Evolutionary conservation across 805 yeast species (phyloP).

Genomic region (Saccharomyces jurei): DNA sequence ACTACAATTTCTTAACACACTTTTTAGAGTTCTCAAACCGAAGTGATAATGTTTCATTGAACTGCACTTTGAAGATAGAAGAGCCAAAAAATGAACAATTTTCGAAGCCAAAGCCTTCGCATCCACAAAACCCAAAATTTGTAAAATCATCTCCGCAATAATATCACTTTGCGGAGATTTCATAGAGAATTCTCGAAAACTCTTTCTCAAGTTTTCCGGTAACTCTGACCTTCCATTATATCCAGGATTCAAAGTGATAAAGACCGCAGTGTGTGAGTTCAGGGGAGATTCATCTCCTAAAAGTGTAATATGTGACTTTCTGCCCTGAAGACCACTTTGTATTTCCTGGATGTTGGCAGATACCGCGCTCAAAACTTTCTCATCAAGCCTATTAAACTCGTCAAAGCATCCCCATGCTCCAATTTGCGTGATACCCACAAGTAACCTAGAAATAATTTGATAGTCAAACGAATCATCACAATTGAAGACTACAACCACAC

Average conservation of each 20-base stretch:
- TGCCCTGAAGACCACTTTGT: slow-evolving; percentile 42
- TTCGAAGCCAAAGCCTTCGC: slow-evolving; percentile 38
- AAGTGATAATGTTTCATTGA: slow-evolving; percentile 77
- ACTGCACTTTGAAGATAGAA: slow-evolving; percentile 37
- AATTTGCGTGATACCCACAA: slow-evolving; percentile 69
- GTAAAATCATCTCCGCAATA: slow-evolving; percentile 65
- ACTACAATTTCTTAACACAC: slow-evolving; percentile 51
- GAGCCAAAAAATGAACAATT: slow-evolving; percentile 48
- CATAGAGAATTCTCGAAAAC: slow-evolving; percentile 72
- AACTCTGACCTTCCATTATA: slow-evolving; percentile 75
- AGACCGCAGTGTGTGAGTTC: slow-evolving; percentile 53
- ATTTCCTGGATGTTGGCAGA: slow-evolving; percentile 72
- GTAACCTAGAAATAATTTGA: slow-evolving; percentile 66
- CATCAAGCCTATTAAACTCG: slow-evolving; percentile 78
- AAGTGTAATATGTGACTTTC: slow-evolving; percentile 29
- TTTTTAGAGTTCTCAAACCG: slow-evolving; percentile 76
- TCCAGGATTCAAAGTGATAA: slow-evolving; percentile 86
- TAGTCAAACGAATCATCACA: slow-evolving; percentile 88
- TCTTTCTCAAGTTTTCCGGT: slow-evolving; percentile 78
- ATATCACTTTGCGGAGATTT: slow-evolving; percentile 56
- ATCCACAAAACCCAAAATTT: slow-evolving; percentile 58
- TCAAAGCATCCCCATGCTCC: slow-evolving; percentile 97
- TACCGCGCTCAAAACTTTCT: slow-evolving; percentile 69
- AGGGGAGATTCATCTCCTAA: slow-evolving; percentile 37
- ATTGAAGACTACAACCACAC: slow-evolving; percentile 75